Conservation (phyloP, 371 early-diverging fungal species). For the Coemansia sp. region DNA sequence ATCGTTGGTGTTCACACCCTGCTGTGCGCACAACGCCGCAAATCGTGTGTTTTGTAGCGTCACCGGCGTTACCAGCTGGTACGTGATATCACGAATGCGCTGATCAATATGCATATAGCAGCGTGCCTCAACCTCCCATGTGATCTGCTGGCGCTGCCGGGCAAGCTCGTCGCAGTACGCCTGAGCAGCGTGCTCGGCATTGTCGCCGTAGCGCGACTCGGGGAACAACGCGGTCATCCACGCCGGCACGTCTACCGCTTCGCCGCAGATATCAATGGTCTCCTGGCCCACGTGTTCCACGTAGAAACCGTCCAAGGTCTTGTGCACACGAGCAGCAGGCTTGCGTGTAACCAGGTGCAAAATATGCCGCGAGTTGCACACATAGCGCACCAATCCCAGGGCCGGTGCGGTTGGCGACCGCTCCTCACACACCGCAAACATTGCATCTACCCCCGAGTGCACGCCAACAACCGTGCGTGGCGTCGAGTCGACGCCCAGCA, state of each 20-base stretch:
- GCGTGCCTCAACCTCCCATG: constrained; percentile 34
- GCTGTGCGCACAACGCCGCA: background rate
- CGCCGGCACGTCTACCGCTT: background rate
- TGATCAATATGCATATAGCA: constrained; percentile 11
- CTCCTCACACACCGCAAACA: constrained; percentile 26
- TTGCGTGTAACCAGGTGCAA: constrained; percentile 20
- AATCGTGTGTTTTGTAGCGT: constrained; percentile 3
- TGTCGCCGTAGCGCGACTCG: background rate
- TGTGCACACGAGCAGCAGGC: background rate
- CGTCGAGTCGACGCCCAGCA: constrained; percentile 82
- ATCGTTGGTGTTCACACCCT: background rate
- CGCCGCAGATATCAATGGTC: background rate
- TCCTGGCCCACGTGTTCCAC: constrained; percentile 7
- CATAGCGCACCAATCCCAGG: constrained; percentile 1
- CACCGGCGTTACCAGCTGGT: constrained; percentile 20
- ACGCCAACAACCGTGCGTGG: constrained; percentile 62
- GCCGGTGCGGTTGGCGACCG: background rate
- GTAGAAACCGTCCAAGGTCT: background rate
- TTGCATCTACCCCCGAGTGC: constrained; percentile 20
- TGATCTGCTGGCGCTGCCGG: background rate
- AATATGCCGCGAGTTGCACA: constrained; percentile 27
- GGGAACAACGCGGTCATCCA: constrained; percentile 5
- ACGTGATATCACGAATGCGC: constrained; percentile 9
- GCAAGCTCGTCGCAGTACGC: constrained; percentile 1
- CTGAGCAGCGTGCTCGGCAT: constrained; percentile 9